Conservation (phyloP, 2,329 filamentous ascomycete genomes). For the Iodosphaeria phyllophila region DNA sequence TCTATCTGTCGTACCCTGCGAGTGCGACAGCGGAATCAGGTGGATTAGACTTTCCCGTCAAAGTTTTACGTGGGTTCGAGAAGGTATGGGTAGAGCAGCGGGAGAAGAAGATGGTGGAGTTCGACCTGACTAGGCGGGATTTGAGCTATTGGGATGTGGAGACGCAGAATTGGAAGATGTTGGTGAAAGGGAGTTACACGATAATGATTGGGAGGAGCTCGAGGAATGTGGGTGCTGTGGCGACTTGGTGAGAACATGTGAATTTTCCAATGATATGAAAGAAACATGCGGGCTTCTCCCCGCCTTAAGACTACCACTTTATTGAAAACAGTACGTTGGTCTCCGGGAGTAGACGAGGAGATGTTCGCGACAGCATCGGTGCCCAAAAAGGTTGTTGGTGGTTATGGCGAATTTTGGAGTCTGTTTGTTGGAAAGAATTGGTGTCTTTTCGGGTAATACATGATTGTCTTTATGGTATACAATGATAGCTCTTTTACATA, state of each 20-base stretch:
- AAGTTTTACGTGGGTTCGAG: constrained; percentile 54
- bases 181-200: constrained; percentile 22
- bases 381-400: no score
- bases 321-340: no score
- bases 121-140: constrained; percentile 47
- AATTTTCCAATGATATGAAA: no score
- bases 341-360: no score
- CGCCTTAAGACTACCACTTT: no score
- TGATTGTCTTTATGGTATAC: no score
- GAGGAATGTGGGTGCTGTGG: constrained; percentile 7
- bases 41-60: constrained; percentile 41
- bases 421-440: no score
- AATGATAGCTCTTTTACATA: no score
- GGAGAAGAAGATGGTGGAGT: constrained; percentile 29
- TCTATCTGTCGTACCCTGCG: constrained; percentile 25
- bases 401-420: no score
- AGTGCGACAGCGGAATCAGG: constrained; percentile 3
- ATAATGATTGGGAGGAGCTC: constrained; percentile 19
- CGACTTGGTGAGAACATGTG: constrained; percentile 3
- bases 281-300: no score
- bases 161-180: constrained; percentile 51
- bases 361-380: no score
- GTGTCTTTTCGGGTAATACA: no score
- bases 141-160: constrained; percentile 54
- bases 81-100: constrained; percentile 42